Percentiles rank a stretch among this genome's conserved stretches.
Evolutionary conservation across 2,329 filamentous ascomycete species (phyloP).

Genomic region (Epichloe scottii): DNA sequence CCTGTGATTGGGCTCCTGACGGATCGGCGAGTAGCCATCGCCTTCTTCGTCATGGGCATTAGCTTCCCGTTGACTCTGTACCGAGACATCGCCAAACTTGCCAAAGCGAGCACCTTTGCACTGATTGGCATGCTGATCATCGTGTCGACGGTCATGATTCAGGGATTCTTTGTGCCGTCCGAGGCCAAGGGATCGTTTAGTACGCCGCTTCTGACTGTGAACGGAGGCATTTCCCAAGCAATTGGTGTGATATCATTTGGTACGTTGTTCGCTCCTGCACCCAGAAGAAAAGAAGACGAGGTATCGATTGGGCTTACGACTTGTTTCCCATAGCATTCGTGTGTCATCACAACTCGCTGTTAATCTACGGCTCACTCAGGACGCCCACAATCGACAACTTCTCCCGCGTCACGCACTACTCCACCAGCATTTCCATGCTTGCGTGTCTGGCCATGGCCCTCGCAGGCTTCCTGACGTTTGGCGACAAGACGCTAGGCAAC

Average conservation of each 20-base stretch:
- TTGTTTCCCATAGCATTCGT: conserved; percentile 38
- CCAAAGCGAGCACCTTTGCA: conserved; percentile 89
- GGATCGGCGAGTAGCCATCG: conserved; percentile 71
- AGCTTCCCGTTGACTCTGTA: conserved; percentile 90
- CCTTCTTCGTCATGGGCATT: conserved; percentile 73
- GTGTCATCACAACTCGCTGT: conserved; percentile 84
- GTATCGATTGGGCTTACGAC: too few species aligned
- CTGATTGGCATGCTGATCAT: conserved; percentile 90
- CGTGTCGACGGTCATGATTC: conserved; percentile 72
- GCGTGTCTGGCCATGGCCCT: conserved; percentile 84
- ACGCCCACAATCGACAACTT: conserved; percentile 96
- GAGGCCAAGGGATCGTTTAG: conserved; percentile 61
- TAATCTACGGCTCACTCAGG: conserved; percentile 91
- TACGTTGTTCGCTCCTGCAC: conserved; percentile 27
- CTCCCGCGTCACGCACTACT: conserved; percentile 84
- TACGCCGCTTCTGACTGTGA: conserved; percentile 61
- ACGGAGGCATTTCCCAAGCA: conserved; percentile 82
- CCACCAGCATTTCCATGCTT: conserved; percentile 78
- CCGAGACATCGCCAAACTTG: conserved; percentile 93
- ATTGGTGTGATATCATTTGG: conserved; percentile 97
- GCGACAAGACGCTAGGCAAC: conserved; percentile 83
- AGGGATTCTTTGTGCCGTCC: conserved; percentile 62
- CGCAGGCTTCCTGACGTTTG: conserved; percentile 84
- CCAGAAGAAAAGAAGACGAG: not conserved
- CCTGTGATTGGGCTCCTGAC: conserved; percentile 74